Conservation (phyloP, 306 rosid genomes). For the Ceratonia siliqua region DNA sequence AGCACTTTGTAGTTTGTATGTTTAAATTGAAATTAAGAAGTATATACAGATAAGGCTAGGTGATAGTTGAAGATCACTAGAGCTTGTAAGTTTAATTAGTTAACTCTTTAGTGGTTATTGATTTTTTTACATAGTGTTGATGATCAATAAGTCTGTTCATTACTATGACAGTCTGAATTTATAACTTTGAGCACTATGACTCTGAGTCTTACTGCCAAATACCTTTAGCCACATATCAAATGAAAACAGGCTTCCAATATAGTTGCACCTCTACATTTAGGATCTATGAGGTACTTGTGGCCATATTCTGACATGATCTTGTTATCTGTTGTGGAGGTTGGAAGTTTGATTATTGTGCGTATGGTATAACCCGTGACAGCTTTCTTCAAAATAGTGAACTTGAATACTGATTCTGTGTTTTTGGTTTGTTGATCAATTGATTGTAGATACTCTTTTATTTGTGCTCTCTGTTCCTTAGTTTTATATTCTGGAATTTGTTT, state of each 20-base stretch:
- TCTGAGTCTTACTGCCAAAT: not conserved
- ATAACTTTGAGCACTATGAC: not conserved
- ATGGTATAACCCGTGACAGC: too few relatives aligned
- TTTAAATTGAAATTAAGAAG: conserved; percentile 18
- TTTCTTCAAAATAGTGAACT: too few relatives aligned
- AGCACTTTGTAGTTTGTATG: not conserved
- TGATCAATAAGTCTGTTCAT: not conserved
- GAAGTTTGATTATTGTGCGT: not conserved
- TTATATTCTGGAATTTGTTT: too few relatives aligned
- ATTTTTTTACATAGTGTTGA: not conserved
- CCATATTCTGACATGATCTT: not conserved
- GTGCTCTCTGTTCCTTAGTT: too few relatives aligned
- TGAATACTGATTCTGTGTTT: too few relatives aligned
- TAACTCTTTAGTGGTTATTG: not conserved
- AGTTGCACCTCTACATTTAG: not conserved
- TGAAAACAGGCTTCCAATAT: not conserved
- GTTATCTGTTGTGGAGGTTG: not conserved
- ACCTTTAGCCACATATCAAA: not conserved
- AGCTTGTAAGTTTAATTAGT: conserved; percentile 4
- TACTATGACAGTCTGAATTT: not conserved
- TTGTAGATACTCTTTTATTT: too few relatives aligned
- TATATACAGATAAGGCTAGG: conserved; percentile 5
- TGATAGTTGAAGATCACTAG: not conserved
- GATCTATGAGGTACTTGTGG: not conserved
- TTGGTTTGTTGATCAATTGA: too few relatives aligned